Base-by-base conservation (phyloP, 768 basidiomycete species). In the Wakefieldia striispora region DNA sequence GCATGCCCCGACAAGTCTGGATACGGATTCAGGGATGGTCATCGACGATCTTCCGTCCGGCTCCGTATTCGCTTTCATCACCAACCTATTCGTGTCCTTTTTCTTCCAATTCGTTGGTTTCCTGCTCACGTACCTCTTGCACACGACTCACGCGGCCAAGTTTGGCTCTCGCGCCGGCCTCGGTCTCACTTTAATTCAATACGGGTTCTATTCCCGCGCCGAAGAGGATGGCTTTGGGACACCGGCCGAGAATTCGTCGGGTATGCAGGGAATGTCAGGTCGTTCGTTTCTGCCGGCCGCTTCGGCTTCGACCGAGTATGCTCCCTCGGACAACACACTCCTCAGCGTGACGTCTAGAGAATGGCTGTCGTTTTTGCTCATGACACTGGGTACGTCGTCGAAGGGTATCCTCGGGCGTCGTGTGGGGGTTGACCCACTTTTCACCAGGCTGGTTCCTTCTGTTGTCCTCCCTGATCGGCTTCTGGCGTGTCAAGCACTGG, bases 51-150 rank as follows among this genome's bases (percentile, higher is more conserved):
- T 98, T 36, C 92, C 94, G 0, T 81, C 91, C 0, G 94, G 94
- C 43, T 84, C 87, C 4, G 64, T 82, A 59, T 69, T 81, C 68
- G 67, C 83, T n/a, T 95, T 93, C 70, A 60, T 82, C 54, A 74
- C 82, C 71, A 92, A 91, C 68, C 66, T 87, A 47, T 80, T 94
- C 72, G 84, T 91, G 49, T 95, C 92, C 7, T 88, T 88, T 72
- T 92, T 94, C 72, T 98, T 99, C 86, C 94, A 97, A 71, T 95
- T 97, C 67, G 80, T 95, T 61, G 95, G 91, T 44, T 93, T 90
- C 76, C 69, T 88, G 51, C 79, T 99, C 71, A 97, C 95, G 1
- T 97, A 93, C 62, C 84, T 97, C 58, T 83, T 98, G 3, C 88
- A 90, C 70, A 85, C 84, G 12, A 87, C 93, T 1, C 95, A 98